A percentile compares a stretch with the other conserved stretches of the same genome.
These are phyloP conservation scores for Xylariaceae sp. DNA, from an alignment of 2,329 filamentous ascomycete species.

Conservation along the genomic window DNA sequence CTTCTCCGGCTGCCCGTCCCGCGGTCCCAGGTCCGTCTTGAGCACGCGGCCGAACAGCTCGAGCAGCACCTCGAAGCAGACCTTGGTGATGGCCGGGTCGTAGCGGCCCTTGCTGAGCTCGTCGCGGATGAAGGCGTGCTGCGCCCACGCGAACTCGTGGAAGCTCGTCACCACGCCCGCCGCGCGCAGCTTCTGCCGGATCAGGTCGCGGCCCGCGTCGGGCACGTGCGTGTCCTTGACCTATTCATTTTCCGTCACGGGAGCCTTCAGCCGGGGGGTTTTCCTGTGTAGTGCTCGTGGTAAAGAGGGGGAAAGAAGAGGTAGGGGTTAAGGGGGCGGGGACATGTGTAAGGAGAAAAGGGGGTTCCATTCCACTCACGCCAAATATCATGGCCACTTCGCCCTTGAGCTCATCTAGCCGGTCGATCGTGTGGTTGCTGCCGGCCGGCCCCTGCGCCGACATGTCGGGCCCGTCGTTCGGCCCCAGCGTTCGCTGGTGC, in stretches of 20 bases:
- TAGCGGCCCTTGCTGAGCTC: constrained; percentile 92
- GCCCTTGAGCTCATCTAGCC: constrained; percentile 58
- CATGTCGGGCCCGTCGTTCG: constrained; percentile 40
- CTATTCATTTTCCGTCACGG: too few relatives aligned
- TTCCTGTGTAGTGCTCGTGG: too few relatives aligned
- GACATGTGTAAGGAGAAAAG: too few relatives aligned
- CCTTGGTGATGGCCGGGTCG: constrained; percentile 76
- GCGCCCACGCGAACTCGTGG: constrained; percentile 87
- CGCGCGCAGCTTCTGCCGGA: constrained; percentile 73
- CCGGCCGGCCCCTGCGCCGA: constrained; percentile 28
- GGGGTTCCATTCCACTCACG: too few relatives aligned
- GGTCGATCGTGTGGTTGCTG: constrained; percentile 46
- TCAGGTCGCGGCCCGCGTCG: constrained; percentile 71
- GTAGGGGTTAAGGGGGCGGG: too few relatives aligned
- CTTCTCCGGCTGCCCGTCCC: constrained; percentile 51
- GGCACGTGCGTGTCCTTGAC: constrained; percentile 40
- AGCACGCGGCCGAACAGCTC: constrained; percentile 76
- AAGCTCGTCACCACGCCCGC: constrained; percentile 69
- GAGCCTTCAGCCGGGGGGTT: too few relatives aligned
- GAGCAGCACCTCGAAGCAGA: constrained; percentile 84
- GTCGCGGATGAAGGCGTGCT: constrained; percentile 91
- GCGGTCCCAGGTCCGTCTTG: constrained; percentile 68
- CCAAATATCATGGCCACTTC: constrained; percentile 89
- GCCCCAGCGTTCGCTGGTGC: constrained; percentile 69
- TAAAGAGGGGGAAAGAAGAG: too few relatives aligned